Percentiles rank a stretch among this genome's conserved stretches.
These are phyloP conservation scores for Odontarrhena argentea DNA, from an alignment of 345 rosid genomes.

Conservation along the genomic window DNA sequence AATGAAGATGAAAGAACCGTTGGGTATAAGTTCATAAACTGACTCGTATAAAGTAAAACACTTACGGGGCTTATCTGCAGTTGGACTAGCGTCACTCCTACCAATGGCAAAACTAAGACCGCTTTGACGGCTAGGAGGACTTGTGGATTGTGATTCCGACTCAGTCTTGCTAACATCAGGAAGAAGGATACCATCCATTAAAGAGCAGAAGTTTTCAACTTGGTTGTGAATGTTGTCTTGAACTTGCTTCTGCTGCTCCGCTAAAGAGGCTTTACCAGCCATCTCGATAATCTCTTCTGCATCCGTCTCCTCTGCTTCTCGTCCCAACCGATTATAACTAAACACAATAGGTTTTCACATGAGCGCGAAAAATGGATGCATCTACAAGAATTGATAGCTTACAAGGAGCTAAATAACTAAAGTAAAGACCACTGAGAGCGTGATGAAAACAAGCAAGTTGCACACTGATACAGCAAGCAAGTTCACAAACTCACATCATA, in stretches of 20 bases:
- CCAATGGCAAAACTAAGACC: conserved; percentile 88
- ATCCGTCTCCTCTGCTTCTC: conserved; percentile 75
- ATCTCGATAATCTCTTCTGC: conserved; percentile 82
- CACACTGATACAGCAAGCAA: not conserved
- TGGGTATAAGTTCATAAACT: not conserved
- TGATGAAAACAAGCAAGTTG: not conserved
- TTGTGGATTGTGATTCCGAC: conserved; percentile 20
- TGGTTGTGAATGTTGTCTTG: conserved; percentile 82
- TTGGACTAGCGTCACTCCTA: conserved; percentile 38
- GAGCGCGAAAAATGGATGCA: conserved; percentile 3
- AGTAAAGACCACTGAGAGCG: not conserved
- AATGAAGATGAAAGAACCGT: not conserved
- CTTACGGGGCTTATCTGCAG: conserved; percentile 54
- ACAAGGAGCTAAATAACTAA: conserved; percentile 16
- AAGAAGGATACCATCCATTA: conserved; percentile 75
- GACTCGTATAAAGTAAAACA: conserved; percentile 2
- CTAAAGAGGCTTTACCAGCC: conserved; percentile 70
- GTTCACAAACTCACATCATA: not conserved
- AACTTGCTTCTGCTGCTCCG: conserved; percentile 82
- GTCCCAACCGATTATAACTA: conserved; percentile 84
- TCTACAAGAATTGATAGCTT: not conserved
- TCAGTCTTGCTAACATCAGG: conserved; percentile 44
- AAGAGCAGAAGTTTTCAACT: conserved; percentile 55
- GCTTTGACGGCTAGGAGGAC: conserved; percentile 53
- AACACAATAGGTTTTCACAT: conserved; percentile 17